Evolutionary conservation across 2,329 filamentous ascomycete genomes (phyloP), one percentile per base, ranked within the genome.

Genomic region (Aschersonia sp.): DNA sequence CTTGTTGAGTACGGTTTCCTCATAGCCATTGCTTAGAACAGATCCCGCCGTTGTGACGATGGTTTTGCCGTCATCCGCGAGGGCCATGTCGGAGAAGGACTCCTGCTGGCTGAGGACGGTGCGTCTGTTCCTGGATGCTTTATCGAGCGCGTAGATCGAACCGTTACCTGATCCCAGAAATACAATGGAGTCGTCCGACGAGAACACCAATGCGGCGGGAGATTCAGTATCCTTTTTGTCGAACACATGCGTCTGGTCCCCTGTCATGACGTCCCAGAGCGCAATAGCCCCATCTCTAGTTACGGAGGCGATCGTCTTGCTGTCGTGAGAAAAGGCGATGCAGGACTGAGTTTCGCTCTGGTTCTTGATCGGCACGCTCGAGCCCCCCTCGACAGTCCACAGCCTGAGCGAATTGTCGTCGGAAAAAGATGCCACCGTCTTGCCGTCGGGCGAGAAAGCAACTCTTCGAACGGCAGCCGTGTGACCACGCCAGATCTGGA

Each of bases 401-500:
- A 57, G 29, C 29, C 51, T 49, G 6, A 54, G 35, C 7, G 50
- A 55, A 9, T 44, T 10, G 38, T 58, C 53, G 2, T 45, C 5
- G 2, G 50, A 56, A n/a, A 44, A 51, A 5, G 54, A 57, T 32
- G 51, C 55, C 6, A 58, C 40, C 31, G 44, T 49, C 40, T 40
- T 45, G n/a, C 51, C 48, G 35, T 58, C 52, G 6, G 47, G 47
- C 5, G 56, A 53, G 44, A 57, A 57, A 5, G 47, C 47, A n/a
- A 59, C 40, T 10, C 48, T 48, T 5, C 4, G 41, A 10, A 55
- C 48, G 0, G 5, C 30, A 5, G 10, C 40, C 4, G 30, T 45
- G 45, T 59, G 56, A 6, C 53, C 53, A 20, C 52, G 50, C n/a
- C 55, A 51, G 12, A 48, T 55, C 44, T 56, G 51, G n/a, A 52